Evolutionary conservation across 768 basidiomycete species (phyloP).

Genomic region (Paxillus ammoniavirescens): DNA sequence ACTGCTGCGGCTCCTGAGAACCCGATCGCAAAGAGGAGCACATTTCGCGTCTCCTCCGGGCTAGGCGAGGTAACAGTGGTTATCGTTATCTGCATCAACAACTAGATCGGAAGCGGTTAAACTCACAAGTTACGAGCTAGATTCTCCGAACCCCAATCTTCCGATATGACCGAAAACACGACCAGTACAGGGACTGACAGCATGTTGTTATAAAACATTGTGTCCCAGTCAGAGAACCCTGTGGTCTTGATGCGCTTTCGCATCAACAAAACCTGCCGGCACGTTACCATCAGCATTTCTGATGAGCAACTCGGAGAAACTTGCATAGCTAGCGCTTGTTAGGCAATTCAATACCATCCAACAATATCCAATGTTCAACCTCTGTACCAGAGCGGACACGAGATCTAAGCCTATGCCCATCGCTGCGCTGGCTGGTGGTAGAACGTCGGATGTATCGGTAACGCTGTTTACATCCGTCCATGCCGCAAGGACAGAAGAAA

Average conservation of each 20-base stretch:
- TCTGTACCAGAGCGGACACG: slow-evolving; percentile 47
- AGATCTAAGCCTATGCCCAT: slow-evolving; percentile 30
- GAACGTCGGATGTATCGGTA: slow-evolving; percentile 24
- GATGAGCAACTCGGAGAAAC: slow-evolving; percentile 26
- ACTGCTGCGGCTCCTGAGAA: slow-evolving; percentile 98
- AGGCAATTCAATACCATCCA: slow-evolving; percentile 97
- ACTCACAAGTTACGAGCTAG: slow-evolving; percentile 86
- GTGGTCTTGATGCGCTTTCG: slow-evolving; percentile 93
- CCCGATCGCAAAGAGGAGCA: slow-evolving; percentile 83
- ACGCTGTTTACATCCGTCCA: slow-evolving; percentile 73
- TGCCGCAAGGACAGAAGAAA: slow-evolving; percentile 97
- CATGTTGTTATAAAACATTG: slow-evolving; percentile 98
- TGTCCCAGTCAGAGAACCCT: slow-evolving; percentile 97
- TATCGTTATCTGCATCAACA: neutral
- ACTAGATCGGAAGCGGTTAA: neutral
- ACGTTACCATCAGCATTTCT: slow-evolving; percentile 1
- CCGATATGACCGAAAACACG: slow-evolving; percentile 77
- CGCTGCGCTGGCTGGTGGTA: slow-evolving; percentile 25
- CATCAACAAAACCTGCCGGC: slow-evolving; percentile 83
- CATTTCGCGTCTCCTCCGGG: slow-evolving; percentile 74
- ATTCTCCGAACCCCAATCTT: slow-evolving; percentile 86
- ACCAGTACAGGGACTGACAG: slow-evolving; percentile 89
- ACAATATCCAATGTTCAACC: slow-evolving; percentile 79
- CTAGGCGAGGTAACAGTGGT: slow-evolving; percentile 39
- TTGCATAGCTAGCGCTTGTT: slow-evolving; percentile 85